Percentiles rank a stretch among this genome's conserved stretches.
Conservation (phyloP, 2,329 filamentous ascomycete genomes). For the Fusarium graminum region DNA sequence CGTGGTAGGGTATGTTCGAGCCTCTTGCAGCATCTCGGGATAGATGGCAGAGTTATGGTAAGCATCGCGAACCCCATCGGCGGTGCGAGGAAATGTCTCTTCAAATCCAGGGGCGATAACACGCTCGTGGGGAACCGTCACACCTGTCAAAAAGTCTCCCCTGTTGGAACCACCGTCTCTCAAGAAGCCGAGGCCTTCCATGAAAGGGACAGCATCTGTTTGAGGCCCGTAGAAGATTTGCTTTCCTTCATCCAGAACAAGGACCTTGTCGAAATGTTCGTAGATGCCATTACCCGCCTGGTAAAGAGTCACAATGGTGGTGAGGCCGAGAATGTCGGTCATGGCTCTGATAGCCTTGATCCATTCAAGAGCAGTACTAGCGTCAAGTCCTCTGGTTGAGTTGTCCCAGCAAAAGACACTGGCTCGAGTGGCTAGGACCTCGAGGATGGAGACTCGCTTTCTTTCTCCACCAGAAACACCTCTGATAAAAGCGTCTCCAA, state of each 20-base stretch:
- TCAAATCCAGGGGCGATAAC: slow-evolving; percentile 63
- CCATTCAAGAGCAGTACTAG: slow-evolving; percentile 72
- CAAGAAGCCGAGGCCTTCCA: slow-evolving; percentile 73
- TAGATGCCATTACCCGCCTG: slow-evolving; percentile 79
- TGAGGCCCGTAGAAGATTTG: slow-evolving; percentile 74
- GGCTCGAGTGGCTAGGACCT: slow-evolving; percentile 69
- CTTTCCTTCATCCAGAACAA: slow-evolving; percentile 76
- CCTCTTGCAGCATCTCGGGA: slow-evolving; percentile 65
- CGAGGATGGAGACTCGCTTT: slow-evolving; percentile 77
- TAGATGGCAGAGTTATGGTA: slow-evolving; percentile 67
- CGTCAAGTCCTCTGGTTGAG: slow-evolving; percentile 73
- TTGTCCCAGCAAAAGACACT: slow-evolving; percentile 77
- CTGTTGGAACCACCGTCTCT: slow-evolving; percentile 72
- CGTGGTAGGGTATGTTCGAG: slow-evolving; percentile 64
- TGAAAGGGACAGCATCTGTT: slow-evolving; percentile 70
- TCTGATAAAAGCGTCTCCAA: slow-evolving; percentile 74
- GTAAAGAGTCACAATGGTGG: slow-evolving; percentile 74
- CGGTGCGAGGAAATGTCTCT: slow-evolving; percentile 59
- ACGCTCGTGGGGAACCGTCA: slow-evolving; percentile 77
- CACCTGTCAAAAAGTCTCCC: slow-evolving; percentile 74
- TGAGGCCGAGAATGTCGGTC: slow-evolving; percentile 71
- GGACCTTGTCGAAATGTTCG: slow-evolving; percentile 76
- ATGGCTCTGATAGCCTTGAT: slow-evolving; percentile 70
- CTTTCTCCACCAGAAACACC: slow-evolving; percentile 77
- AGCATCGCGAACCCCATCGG: slow-evolving; percentile 57